Conservation (phyloP, 2,329 filamentous ascomycete species). For the Clonostachys byssicola region DNA sequence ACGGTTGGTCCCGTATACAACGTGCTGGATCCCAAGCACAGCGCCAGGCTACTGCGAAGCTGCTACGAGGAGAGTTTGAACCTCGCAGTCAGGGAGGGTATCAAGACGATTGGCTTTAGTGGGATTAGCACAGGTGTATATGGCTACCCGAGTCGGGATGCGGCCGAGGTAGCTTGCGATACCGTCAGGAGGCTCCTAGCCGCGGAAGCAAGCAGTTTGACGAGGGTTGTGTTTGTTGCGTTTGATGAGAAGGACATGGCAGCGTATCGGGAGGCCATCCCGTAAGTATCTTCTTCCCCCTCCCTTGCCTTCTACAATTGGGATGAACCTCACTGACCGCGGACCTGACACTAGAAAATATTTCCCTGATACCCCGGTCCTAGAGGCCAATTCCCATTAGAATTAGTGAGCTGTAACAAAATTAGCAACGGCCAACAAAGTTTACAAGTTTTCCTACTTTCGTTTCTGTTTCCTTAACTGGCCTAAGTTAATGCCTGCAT, state of each 20-base stretch:
- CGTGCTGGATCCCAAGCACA: conserved; percentile 11
- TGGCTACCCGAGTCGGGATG: conserved; percentile 73
- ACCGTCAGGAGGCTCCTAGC: conserved; percentile 53
- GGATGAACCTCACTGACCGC: too few relatives aligned
- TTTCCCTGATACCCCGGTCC: too few relatives aligned
- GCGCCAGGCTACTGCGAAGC: conserved; percentile 42
- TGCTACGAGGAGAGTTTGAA: conserved; percentile 72
- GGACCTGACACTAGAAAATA: too few relatives aligned
- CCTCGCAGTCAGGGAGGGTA: conserved; percentile 63
- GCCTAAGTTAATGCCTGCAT: too few relatives aligned
- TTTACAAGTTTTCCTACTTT: too few relatives aligned
- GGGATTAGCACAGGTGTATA: conserved; percentile 87
- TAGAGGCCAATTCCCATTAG: too few relatives aligned
- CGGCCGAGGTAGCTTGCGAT: conserved; percentile 67
- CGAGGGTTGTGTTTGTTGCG: conserved; percentile 79
- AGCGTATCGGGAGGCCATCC: conserved; percentile 66
- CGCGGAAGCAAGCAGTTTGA: conserved; percentile 44
- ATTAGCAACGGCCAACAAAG: too few relatives aligned
- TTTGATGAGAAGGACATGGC: conserved; percentile 74
- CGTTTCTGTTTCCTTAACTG: too few relatives aligned
- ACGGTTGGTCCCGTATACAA: conserved; percentile 82
- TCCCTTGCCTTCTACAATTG: too few relatives aligned
- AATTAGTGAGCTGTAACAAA: too few relatives aligned
- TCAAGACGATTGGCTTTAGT: conserved; percentile 75
- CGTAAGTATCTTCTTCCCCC: conserved; percentile 19